phyloP scores from a whole-genome alignment of 2,329 filamentous ascomycete species.

The Truncatella angustata region DNA sequence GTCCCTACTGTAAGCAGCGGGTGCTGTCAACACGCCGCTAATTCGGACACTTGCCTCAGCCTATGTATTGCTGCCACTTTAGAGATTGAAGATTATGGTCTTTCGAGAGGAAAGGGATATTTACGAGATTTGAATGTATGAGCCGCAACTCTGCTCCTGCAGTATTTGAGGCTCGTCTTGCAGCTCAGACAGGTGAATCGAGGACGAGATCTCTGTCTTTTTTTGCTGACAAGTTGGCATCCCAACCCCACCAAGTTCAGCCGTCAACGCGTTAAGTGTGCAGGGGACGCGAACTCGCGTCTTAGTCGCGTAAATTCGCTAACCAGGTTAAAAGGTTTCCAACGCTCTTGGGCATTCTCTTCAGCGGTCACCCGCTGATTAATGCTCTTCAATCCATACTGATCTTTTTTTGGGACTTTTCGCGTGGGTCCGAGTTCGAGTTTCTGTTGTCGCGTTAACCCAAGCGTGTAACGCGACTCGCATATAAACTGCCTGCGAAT shows the following conservation, averaged over 20 bases:
- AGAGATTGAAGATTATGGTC: too few relatives aligned
- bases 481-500: constrained; percentile 7
- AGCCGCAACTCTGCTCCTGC: too few relatives aligned
- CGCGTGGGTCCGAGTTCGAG: background rate
- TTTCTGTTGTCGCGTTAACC: background rate
- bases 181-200: too few relatives aligned
- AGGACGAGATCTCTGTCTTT: too few relatives aligned
- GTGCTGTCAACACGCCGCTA: too few relatives aligned
- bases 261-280: constrained; percentile 3
- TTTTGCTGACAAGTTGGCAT: too few relatives aligned
- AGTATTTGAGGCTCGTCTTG: too few relatives aligned
- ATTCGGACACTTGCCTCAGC: too few relatives aligned
- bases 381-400: constrained; percentile 1
- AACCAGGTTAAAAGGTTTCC: background rate
- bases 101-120: background rate
- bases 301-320: constrained; percentile 1
- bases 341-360: background rate
- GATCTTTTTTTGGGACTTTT: background rate
- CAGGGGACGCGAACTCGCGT: constrained; percentile 6
- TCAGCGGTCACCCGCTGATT: constrained; percentile 7
- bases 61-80: too few relatives aligned
- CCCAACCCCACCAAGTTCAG: background rate
- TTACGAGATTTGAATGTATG: too few relatives aligned
- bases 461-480: constrained; percentile 3
- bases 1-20: too few relatives aligned